phyloP scores from a whole-genome alignment of 73 alveolate species.

The Tetrahymena malaccensis region DNA sequence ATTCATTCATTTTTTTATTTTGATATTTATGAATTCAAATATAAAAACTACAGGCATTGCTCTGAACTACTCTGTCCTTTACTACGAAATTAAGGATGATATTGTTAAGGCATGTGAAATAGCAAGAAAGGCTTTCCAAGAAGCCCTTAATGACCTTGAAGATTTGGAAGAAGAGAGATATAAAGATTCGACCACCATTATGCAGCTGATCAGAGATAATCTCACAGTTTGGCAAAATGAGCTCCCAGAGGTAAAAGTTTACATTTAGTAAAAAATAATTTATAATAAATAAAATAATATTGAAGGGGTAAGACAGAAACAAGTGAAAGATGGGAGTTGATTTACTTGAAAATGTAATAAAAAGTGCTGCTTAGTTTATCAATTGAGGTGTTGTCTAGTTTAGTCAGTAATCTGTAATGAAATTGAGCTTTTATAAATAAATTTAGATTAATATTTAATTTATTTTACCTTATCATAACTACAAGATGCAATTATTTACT shows the following conservation, averaged over 20 bases:
- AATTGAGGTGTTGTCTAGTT: neutral
- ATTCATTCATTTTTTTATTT: neutral
- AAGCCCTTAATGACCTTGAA: slow-evolving; percentile 43
- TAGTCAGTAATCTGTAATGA: neutral
- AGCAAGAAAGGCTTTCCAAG: slow-evolving; percentile 63
- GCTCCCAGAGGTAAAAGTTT: slow-evolving; percentile 2
- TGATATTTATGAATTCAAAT: slow-evolving; percentile 19
- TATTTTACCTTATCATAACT: too few species aligned
- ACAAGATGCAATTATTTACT: too few species aligned
- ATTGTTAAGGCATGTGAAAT: slow-evolving; percentile 79
- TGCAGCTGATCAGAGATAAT: slow-evolving; percentile 49
- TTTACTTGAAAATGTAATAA: neutral
- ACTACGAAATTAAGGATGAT: slow-evolving; percentile 85
- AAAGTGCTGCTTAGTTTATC: neutral
- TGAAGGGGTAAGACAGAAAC: neutral
- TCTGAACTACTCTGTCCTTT: slow-evolving; percentile 80
- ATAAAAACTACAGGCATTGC: slow-evolving; percentile 66
- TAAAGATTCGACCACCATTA: slow-evolving; percentile 46
- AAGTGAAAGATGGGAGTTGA: neutral
- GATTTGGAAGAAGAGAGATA: slow-evolving; percentile 48
- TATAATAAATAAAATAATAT: neutral
- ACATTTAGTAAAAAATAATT: neutral
- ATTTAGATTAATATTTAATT: too few species aligned
- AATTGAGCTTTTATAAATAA: neutral
- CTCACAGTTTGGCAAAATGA: slow-evolving; percentile 46